Evolutionary conservation across 2,329 filamentous ascomycete species (phyloP).

Genomic region (Lasiodiplodia sp.): DNA sequence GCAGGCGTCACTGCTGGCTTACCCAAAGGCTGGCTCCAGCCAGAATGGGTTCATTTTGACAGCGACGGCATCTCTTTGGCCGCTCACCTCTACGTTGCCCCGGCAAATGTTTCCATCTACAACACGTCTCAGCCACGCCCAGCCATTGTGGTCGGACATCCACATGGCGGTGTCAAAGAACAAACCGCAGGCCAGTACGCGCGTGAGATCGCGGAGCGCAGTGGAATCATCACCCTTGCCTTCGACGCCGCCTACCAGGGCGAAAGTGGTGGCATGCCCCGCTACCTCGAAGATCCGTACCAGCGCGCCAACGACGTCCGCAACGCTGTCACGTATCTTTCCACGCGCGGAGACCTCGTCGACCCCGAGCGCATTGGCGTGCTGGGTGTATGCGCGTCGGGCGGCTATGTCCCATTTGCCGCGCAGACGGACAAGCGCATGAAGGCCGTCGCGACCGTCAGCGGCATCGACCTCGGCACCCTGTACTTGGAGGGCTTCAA

Average conservation of each 20-base stretch:
- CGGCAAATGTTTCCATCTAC: slow-evolving; percentile 20
- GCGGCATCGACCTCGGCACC: slow-evolving; percentile 42
- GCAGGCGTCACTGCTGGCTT: too few relatives aligned
- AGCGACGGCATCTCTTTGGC: neutral
- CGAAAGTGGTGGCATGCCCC: slow-evolving; percentile 46
- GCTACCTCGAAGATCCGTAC: slow-evolving; percentile 47
- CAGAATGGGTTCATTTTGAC: neutral
- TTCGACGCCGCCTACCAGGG: slow-evolving; percentile 52
- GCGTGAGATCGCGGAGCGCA: slow-evolving; percentile 36
- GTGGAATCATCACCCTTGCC: slow-evolving; percentile 45
- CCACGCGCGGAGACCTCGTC: slow-evolving; percentile 36
- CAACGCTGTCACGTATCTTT: slow-evolving; percentile 46
- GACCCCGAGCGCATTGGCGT: slow-evolving; percentile 47
- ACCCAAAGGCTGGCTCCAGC: too few relatives aligned
- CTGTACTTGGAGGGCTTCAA: slow-evolving; percentile 37
- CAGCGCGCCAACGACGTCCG: slow-evolving; percentile 49
- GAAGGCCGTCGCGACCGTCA: slow-evolving; percentile 47
- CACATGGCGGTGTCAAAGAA: slow-evolving; percentile 47
- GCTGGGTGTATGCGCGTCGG: slow-evolving; percentile 50
- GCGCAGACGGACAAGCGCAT: slow-evolving; percentile 48
- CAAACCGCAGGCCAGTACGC: slow-evolving; percentile 48
- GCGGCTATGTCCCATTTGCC: slow-evolving; percentile 47
- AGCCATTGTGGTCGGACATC: slow-evolving; percentile 44
- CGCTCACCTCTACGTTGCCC: neutral
- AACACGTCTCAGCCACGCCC: slow-evolving; percentile 29